phyloP scores from a whole-genome alignment of 139 green algal genomes.

The Tetradesmus obliquus region DNA sequence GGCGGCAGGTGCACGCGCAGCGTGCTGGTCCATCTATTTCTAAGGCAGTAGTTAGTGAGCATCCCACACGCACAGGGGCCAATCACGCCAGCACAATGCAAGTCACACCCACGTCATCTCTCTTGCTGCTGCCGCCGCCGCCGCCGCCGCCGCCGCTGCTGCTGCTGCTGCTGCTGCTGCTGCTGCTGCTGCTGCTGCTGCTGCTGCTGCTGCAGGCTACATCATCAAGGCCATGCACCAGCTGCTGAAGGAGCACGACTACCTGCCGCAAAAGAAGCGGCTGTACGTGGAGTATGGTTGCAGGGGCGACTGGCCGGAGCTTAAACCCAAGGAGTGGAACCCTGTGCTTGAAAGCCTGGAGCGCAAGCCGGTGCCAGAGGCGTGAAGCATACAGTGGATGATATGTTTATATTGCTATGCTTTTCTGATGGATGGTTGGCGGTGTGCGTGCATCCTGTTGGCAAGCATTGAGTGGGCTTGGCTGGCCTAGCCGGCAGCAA shows the following conservation, averaged over 20 bases:
- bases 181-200: neutral
- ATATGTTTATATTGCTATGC: too few relatives aligned
- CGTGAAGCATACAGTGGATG: neutral
- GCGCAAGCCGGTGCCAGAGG: constrained; percentile 25
- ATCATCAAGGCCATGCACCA: constrained; percentile 7
- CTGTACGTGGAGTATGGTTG: constrained; percentile 56
- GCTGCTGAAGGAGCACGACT: constrained; percentile 44
- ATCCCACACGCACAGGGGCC: too few relatives aligned
- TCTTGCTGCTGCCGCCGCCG: neutral
- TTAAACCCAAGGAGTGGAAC: constrained; percentile 53
- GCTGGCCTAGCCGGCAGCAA: too few relatives aligned
- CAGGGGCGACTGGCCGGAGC: constrained; percentile 56
- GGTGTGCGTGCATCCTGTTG: too few relatives aligned
- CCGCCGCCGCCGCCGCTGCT: constrained; percentile 13
- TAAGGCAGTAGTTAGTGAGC: too few relatives aligned
- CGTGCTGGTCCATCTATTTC: too few relatives aligned
- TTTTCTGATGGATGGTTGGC: too few relatives aligned
- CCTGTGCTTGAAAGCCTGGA: constrained; percentile 37
- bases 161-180: constrained; percentile 5
- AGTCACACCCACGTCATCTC: too few relatives aligned
- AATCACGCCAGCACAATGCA: too few relatives aligned
- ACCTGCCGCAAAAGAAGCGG: constrained; percentile 45
- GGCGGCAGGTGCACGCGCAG: too few relatives aligned
- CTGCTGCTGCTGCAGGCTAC: constrained; percentile 30
- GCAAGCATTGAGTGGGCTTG: too few relatives aligned